Conservation (phyloP, 768 basidiomycete genomes). For the Pluteus cervinus region DNA sequence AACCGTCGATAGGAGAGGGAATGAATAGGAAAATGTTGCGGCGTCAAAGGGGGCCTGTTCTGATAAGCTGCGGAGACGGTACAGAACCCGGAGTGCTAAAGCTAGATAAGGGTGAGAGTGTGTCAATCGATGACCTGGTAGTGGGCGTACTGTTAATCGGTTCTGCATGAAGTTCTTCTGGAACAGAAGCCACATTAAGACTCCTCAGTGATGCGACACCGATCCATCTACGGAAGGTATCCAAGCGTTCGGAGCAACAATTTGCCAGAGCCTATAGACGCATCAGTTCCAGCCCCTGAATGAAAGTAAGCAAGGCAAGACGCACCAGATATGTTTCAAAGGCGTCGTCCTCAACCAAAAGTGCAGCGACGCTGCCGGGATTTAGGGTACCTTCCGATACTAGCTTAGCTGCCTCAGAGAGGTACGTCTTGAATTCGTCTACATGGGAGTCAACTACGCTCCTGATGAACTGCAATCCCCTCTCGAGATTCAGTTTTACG, state of each 20-base stretch:
- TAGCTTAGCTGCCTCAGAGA: slow-evolving; percentile 52
- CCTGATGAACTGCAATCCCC: slow-evolving; percentile 66
- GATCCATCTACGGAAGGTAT: slow-evolving; percentile 61
- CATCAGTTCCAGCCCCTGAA: not conserved
- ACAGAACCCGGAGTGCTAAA: slow-evolving; percentile 80
- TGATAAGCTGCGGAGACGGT: slow-evolving; percentile 74
- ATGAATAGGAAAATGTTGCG: slow-evolving; percentile 78
- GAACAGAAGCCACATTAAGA: slow-evolving; percentile 57
- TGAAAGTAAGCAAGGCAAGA: slow-evolving; percentile 6
- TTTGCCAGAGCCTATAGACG: slow-evolving; percentile 53
- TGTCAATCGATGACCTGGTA: not conserved
- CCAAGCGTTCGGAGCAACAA: slow-evolving; percentile 72
- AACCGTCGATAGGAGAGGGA: slow-evolving; percentile 69
- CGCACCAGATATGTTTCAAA: slow-evolving; percentile 80
- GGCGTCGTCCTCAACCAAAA: slow-evolving; percentile 55
- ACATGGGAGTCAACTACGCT: slow-evolving; percentile 48
- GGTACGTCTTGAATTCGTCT: slow-evolving; percentile 48
- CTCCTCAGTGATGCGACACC: slow-evolving; percentile 82
- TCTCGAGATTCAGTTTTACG: slow-evolving; percentile 49
- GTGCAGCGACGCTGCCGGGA: slow-evolving; percentile 45
- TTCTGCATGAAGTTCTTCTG: slow-evolving; percentile 69
- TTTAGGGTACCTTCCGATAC: slow-evolving; percentile 64
- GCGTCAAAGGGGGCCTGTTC: slow-evolving; percentile 81
- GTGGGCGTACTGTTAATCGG: slow-evolving; percentile 48
- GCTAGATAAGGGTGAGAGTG: slow-evolving; percentile 32